Percentiles rank a stretch among this genome's conserved stretches.
These are phyloP conservation scores for Pythium monospermum DNA, from an alignment of 352 stramenopile species.

Conservation along the genomic window DNA sequence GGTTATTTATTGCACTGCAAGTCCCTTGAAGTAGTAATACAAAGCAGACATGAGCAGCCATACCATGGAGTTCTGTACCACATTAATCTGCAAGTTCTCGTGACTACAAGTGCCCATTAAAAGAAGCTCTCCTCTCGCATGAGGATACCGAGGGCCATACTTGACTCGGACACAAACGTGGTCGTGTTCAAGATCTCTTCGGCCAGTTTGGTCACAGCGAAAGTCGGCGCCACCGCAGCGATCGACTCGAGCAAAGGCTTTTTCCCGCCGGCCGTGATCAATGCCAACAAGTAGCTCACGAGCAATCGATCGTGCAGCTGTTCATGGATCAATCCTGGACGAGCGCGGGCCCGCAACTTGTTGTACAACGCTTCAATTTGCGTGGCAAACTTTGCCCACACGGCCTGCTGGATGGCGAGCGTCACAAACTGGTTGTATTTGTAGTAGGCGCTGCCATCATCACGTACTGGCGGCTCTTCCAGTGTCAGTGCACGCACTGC, in stretches of 20 bases:
- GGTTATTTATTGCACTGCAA: too few species aligned
- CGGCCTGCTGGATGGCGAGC: constrained; percentile 53
- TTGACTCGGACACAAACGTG: constrained; percentile 69
- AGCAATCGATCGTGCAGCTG: constrained; percentile 70
- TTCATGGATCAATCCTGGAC: constrained; percentile 51
- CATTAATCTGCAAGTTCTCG: too few species aligned
- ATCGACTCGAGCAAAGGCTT: constrained; percentile 36
- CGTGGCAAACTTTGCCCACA: constrained; percentile 57
- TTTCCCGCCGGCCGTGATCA: constrained; percentile 65
- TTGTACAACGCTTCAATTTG: constrained; percentile 61
- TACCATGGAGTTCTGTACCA: too few species aligned
- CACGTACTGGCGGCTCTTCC: constrained; percentile 38
- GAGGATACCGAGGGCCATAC: constrained; percentile 54
- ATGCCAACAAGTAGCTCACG: constrained; percentile 49
- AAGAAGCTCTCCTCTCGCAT: constrained; percentile 61
- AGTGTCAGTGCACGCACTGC: constrained; percentile 59
- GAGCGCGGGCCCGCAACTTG: constrained; percentile 35
- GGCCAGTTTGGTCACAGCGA: constrained; percentile 41
- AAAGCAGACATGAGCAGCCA: too few species aligned
- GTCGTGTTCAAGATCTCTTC: constrained; percentile 56
- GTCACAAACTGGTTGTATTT: constrained; percentile 49
- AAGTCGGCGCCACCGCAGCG: constrained; percentile 31
- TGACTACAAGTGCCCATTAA: too few species aligned
- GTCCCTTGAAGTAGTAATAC: too few species aligned
- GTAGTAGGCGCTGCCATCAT: constrained; percentile 71